A percentile compares a stretch with the other conserved stretches of the same genome.
phyloP scores from a whole-genome alignment of 2,329 filamentous ascomycete genomes.

The Chaetomium sp. region DNA sequence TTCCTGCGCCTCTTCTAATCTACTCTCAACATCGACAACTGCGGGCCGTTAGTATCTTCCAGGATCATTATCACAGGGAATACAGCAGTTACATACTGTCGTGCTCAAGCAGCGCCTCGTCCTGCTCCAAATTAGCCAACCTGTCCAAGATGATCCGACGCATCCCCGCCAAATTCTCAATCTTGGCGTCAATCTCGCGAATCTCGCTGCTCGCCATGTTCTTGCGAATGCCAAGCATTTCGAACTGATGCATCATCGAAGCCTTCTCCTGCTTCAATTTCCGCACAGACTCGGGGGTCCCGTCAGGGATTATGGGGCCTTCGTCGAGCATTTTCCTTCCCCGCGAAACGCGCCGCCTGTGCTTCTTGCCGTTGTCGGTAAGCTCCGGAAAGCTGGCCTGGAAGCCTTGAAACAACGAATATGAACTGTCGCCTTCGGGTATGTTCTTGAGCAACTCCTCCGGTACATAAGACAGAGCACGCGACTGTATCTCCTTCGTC shows the following conservation, averaged over 20 bases:
- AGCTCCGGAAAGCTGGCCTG: conserved; percentile 75
- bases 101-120: conserved; percentile 84
- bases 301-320: conserved; percentile 43
- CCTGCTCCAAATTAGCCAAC: conserved; percentile 78
- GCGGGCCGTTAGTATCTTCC: conserved; percentile 1
- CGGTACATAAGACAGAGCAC: conserved; percentile 78
- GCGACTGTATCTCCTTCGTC: conserved; percentile 85
- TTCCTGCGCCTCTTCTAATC: conserved; percentile 55
- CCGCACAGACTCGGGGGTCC: conserved; percentile 59
- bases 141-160: conserved; percentile 85
- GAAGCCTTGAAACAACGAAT: conserved; percentile 95
- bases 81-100: conserved; percentile 54
- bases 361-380: conserved; percentile 63
- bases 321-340: conserved; percentile 71
- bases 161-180: conserved; percentile 88
- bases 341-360: conserved; percentile 63
- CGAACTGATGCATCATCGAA: conserved; percentile 73
- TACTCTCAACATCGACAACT: conserved; percentile 58
- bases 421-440: conserved; percentile 76
- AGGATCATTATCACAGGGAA: neutral
- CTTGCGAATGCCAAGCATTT: conserved; percentile 87
- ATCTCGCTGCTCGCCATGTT: conserved; percentile 98
- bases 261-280: conserved; percentile 76
- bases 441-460: conserved; percentile 88
- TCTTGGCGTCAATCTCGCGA: conserved; percentile 92